Percentiles rank a stretch among this genome's conserved stretches.
phyloP scores from a whole-genome alignment of 2,329 filamentous ascomycete genomes.

The Ascocoryne sarcoides region DNA sequence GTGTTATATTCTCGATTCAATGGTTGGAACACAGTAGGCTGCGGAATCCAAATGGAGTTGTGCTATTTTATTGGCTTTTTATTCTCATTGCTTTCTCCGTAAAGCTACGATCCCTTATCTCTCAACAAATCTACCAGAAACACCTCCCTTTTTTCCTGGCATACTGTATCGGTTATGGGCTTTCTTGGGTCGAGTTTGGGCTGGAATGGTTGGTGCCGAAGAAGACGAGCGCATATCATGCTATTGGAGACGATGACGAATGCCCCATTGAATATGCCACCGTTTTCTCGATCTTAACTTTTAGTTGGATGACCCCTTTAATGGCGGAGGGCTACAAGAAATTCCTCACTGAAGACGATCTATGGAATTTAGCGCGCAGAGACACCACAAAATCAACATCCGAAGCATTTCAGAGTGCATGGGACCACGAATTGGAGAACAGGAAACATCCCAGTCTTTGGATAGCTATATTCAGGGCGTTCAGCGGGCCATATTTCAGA shows the following conservation, averaged over 20 bases:
- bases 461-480: slow-evolving; percentile 75
- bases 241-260: slow-evolving; percentile 58
- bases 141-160: slow-evolving; percentile 55
- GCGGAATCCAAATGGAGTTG: slow-evolving; percentile 60
- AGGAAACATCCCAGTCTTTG: slow-evolving; percentile 67
- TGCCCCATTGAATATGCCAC: slow-evolving; percentile 78
- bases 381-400: slow-evolving; percentile 74
- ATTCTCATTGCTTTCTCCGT: slow-evolving; percentile 55
- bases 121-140: slow-evolving; percentile 46
- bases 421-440: slow-evolving; percentile 66
- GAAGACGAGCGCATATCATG: slow-evolving; percentile 59
- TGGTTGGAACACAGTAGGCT: slow-evolving; percentile 63
- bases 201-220: slow-evolving; percentile 65
- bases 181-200: slow-evolving; percentile 52
- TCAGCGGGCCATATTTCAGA: slow-evolving; percentile 73
- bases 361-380: slow-evolving; percentile 79
- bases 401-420: slow-evolving; percentile 60
- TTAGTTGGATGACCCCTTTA: slow-evolving; percentile 97
- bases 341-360: slow-evolving; percentile 85
- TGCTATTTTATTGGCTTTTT: slow-evolving; percentile 66
- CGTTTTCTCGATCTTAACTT: slow-evolving; percentile 86
- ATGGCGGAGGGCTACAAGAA: slow-evolving; percentile 93
- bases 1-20: slow-evolving; percentile 56
- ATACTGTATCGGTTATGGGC: slow-evolving; percentile 49
- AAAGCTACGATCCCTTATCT: slow-evolving; percentile 60